Conservation (phyloP, 192 early-diverging fungal genomes). For the Coemansia guatemalensis region DNA sequence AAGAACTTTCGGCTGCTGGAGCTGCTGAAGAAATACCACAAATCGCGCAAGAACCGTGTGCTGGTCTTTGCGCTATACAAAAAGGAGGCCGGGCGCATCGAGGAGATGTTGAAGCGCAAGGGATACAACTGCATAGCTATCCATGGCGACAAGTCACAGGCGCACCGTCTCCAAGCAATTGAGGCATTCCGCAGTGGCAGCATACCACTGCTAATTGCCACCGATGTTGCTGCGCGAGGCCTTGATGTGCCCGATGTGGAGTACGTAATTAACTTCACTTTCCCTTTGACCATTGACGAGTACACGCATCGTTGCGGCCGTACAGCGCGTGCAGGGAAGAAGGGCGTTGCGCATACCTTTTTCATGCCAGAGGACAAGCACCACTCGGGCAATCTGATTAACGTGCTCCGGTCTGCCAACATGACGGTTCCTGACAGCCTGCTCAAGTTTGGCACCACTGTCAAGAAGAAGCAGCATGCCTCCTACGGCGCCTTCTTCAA, state of each 20-base stretch:
- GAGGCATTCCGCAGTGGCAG: slow-evolving; percentile 78
- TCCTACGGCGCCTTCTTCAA: slow-evolving; percentile 96
- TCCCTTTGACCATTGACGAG: slow-evolving; percentile 97
- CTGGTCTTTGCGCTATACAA: slow-evolving; percentile 96
- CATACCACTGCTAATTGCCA: slow-evolving; percentile 86
- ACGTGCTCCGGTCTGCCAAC: slow-evolving; percentile 85
- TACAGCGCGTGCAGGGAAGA: slow-evolving; percentile 92
- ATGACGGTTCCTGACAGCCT: slow-evolving; percentile 83
- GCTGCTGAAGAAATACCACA: slow-evolving; percentile 83
- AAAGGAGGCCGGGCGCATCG: slow-evolving; percentile 87
- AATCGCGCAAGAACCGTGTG: slow-evolving; percentile 79
- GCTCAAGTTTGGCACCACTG: slow-evolving; percentile 91
- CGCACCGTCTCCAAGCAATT: slow-evolving; percentile 76
- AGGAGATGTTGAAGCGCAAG: slow-evolving; percentile 65
- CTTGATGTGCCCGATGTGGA: slow-evolving; percentile 89
- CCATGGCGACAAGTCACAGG: slow-evolving; percentile 91
- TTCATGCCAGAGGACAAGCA: slow-evolving; percentile 90
- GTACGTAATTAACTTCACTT: slow-evolving; percentile 95
- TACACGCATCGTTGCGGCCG: slow-evolving; percentile 93
- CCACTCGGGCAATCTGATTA: slow-evolving; percentile 85
- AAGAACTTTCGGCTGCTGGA: slow-evolving; percentile 77
- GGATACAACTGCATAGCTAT: slow-evolving; percentile 85
- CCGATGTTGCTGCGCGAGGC: slow-evolving; percentile 91
- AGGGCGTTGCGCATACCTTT: slow-evolving; percentile 88
- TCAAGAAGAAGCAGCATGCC: slow-evolving; percentile 96